Conservation (phyloP, 768 basidiomycete genomes). For the Phlebiopsis gigantea region DNA sequence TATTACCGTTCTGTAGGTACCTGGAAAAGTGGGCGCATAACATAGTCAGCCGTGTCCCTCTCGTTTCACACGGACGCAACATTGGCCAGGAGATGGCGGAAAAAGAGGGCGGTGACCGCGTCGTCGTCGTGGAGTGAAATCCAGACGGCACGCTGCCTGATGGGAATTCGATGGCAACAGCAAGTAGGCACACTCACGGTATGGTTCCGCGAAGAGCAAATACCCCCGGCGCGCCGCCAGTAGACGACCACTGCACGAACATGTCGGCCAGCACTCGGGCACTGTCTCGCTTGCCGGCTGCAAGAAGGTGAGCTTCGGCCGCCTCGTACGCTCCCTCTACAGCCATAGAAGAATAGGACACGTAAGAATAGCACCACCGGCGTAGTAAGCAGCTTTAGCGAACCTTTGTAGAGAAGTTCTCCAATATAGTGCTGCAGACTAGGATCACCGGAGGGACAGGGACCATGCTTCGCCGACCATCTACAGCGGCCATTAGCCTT, state of each 20-base stretch:
- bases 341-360: neutral
- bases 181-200: conserved; percentile 55
- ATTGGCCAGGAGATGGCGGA: neutral
- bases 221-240: conserved; percentile 49
- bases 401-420: conserved; percentile 82
- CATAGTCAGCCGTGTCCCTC: conserved; percentile 2
- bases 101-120: neutral
- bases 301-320: conserved; percentile 80
- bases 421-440: conserved; percentile 88
- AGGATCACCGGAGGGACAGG: conserved; percentile 85
- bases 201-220: conserved; percentile 85
- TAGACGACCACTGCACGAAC: conserved; percentile 75
- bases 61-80: neutral
- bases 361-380: neutral
- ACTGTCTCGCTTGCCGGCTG: conserved; percentile 85
- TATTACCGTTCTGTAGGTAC: conserved; percentile 80
- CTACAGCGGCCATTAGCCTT: conserved; percentile 39
- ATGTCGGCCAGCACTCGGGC: conserved; percentile 82
- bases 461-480: conserved; percentile 78
- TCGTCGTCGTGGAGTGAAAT: neutral
- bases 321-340: conserved; percentile 69
- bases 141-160: neutral
- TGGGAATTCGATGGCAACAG: neutral
- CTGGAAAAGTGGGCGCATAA: conserved; percentile 30
- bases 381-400: neutral